Base-by-base conservation (phyloP, 352 stramenopile species). In the Thraustotheca clavata region DNA sequence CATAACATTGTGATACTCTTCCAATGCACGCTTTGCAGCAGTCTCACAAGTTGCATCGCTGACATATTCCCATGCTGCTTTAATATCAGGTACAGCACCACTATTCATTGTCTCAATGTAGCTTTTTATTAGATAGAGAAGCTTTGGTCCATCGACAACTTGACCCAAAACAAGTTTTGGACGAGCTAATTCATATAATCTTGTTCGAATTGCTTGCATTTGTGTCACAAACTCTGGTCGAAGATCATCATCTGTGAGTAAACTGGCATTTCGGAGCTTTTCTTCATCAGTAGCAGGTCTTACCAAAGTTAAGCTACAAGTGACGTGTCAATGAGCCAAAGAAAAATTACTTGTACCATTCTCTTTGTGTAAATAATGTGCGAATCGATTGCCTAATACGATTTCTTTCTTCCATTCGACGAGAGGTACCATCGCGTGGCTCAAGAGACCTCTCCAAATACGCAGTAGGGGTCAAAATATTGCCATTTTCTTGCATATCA, bases 21-120 rank as follows among this genome's bases (percentile, higher is more conserved):
- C 73, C 18, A 83, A 73, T 1, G 84, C 79, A 49, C 69, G 70
- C 27, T 75, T 59, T 39, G 86, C 69, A 27, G 82, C 82, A 8
- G 74, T 72, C 54, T 88, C 77, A 27, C 80, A 90, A 4, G 84
- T 90, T 27, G 81, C 82, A 52, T 93, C 82, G 3, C 77, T 83
- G 14, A 93, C 84, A 35, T 91, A 93, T 61, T 85, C 76, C 82
- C 82, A 93, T 14, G 82, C 84, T 34, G 82, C 80, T 55, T 88
- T 89, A 33, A 93, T 91, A 54, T 90, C 79, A n/a, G 84, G 82
- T 4, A 93, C 71, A 2, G 76, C 71, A 3, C 82, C 82, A 57
- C 73, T 90, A 47, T 86, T 93, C 74, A 93, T 86, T 4, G 82
- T 90, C 14, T 81, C 71, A 0, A 79, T 86, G 59, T 93, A 93